Evolutionary conservation across 2,329 filamentous ascomycete species (phyloP).

Genomic region (Bipolaris gigantea): DNA sequence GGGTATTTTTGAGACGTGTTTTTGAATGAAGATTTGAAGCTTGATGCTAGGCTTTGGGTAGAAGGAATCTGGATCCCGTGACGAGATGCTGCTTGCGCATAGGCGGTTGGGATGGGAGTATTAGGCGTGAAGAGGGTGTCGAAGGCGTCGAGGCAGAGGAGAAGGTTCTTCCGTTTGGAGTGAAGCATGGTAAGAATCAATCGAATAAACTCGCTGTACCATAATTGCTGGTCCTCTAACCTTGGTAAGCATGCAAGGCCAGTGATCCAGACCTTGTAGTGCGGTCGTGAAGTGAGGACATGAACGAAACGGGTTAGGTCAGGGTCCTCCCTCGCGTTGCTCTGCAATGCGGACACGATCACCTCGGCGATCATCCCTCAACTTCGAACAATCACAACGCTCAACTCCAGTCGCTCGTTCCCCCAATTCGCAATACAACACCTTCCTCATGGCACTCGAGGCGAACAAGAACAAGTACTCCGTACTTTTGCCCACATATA

Average conservation of each 20-base stretch:
- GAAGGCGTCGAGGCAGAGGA: slow-evolving; percentile 66
- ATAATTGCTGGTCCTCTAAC: not conserved
- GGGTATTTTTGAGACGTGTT: slow-evolving; percentile 53
- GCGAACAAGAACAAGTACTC: slow-evolving; percentile 79
- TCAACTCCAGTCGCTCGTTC: slow-evolving; percentile 38
- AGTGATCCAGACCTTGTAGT: not conserved
- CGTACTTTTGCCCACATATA: slow-evolving; percentile 96
- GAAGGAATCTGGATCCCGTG: slow-evolving; percentile 53
- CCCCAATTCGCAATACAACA: slow-evolving; percentile 17
- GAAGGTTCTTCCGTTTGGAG: slow-evolving; percentile 48
- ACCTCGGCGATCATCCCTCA: slow-evolving; percentile 24
- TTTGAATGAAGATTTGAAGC: slow-evolving; percentile 52
- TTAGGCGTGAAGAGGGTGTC: slow-evolving; percentile 64
- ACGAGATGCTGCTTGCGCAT: slow-evolving; percentile 55
- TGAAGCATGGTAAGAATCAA: slow-evolving; percentile 12
- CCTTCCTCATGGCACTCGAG: slow-evolving; percentile 34
- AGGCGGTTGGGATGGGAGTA: slow-evolving; percentile 56
- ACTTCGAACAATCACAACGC: slow-evolving; percentile 10
- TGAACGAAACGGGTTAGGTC: slow-evolving; percentile 25
- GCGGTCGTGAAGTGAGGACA: slow-evolving; percentile 11
- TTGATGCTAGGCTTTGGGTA: slow-evolving; percentile 40
- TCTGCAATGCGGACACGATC: slow-evolving; percentile 28
- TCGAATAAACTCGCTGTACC: not conserved
- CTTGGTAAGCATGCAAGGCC: not conserved
- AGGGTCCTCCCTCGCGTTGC: slow-evolving; percentile 13